Conservation (phyloP, 768 basidiomycete species). For the Tricholomella constricta region DNA sequence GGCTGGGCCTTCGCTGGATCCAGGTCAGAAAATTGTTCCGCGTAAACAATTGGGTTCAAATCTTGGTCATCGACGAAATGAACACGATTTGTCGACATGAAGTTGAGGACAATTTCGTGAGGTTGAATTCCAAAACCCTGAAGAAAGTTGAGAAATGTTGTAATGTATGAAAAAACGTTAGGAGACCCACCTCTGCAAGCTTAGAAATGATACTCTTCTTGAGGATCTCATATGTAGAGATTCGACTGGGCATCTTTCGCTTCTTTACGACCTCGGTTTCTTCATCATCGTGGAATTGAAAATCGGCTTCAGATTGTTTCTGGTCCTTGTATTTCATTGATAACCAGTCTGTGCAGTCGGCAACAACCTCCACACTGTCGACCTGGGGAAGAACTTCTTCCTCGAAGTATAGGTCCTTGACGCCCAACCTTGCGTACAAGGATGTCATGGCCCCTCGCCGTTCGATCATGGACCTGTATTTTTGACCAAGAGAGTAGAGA, state of each 20-base stretch:
- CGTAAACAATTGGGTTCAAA: slow-evolving; percentile 74
- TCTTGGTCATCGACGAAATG: slow-evolving; percentile 84
- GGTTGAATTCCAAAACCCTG: slow-evolving; percentile 86
- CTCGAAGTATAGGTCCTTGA: slow-evolving; percentile 77
- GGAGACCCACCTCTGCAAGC: slow-evolving; percentile 70
- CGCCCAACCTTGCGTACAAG: slow-evolving; percentile 68
- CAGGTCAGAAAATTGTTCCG: slow-evolving; percentile 83
- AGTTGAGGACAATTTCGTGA: slow-evolving; percentile 85
- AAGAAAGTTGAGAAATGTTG: not conserved
- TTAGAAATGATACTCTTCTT: slow-evolving; percentile 78
- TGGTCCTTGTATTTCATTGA: slow-evolving; percentile 79
- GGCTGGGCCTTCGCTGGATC: slow-evolving; percentile 58
- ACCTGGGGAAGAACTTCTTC: slow-evolving; percentile 65
- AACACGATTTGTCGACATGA: slow-evolving; percentile 56
- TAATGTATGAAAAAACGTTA: not conserved
- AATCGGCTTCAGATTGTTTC: slow-evolving; percentile 60
- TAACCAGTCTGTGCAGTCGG: slow-evolving; percentile 92
- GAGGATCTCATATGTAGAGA: slow-evolving; percentile 81
- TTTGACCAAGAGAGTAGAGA: slow-evolving; percentile 86
- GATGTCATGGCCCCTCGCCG: slow-evolving; percentile 62
- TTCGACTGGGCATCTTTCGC: slow-evolving; percentile 80
- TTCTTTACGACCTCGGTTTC: slow-evolving; percentile 56
- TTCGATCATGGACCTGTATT: slow-evolving; percentile 84
- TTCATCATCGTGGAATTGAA: slow-evolving; percentile 74
- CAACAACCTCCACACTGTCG: slow-evolving; percentile 84